These are phyloP conservation scores for Punica granatum DNA, from an alignment of 345 rosid genomes.

Conservation along the genomic window DNA sequence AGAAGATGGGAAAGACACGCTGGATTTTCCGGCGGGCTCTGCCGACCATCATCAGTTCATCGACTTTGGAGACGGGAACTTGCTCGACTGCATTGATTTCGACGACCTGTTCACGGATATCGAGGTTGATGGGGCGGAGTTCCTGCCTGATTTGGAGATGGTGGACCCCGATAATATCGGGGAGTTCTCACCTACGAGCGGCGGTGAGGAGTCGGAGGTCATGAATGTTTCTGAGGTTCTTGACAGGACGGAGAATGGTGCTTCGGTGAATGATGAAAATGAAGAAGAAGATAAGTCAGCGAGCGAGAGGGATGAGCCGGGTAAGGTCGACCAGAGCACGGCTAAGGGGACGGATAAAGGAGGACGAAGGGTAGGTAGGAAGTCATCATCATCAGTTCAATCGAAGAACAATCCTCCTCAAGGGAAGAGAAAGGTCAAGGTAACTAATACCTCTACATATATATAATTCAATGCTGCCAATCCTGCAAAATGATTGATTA, in stretches of 20 bases:
- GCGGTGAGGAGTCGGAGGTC: constrained; percentile 38
- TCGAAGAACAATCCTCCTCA: constrained; percentile 27
- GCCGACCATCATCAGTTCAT: constrained; percentile 25
- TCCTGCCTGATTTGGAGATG: constrained; percentile 60
- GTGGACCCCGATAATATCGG: constrained; percentile 45
- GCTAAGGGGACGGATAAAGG: constrained; percentile 27
- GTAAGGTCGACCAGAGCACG: constrained; percentile 1
- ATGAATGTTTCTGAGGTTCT: constrained; percentile 14
- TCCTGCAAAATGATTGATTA: background rate
- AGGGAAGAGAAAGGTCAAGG: constrained; percentile 59
- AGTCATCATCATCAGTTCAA: constrained; percentile 17
- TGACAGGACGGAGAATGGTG: background rate
- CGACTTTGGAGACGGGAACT: constrained; percentile 35
- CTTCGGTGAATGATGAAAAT: constrained; percentile 10
- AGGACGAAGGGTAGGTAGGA: no score
- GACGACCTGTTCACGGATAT: constrained; percentile 62
- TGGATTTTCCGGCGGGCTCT: constrained; percentile 22
- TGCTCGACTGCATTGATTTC: constrained; percentile 61
- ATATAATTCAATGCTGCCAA: no score
- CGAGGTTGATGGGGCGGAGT: constrained; percentile 30
- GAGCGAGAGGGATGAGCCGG: constrained; percentile 1
- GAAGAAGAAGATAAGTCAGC: constrained; percentile 26
- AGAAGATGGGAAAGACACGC: constrained; percentile 9
- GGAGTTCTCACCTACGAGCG: constrained; percentile 39
- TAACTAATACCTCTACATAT: no score